A percentile compares a stretch with the other conserved stretches of the same genome.
Evolutionary conservation across 306 rosid genomes (phyloP).

Genomic region (Cyamopsis tetragonoloba): DNA sequence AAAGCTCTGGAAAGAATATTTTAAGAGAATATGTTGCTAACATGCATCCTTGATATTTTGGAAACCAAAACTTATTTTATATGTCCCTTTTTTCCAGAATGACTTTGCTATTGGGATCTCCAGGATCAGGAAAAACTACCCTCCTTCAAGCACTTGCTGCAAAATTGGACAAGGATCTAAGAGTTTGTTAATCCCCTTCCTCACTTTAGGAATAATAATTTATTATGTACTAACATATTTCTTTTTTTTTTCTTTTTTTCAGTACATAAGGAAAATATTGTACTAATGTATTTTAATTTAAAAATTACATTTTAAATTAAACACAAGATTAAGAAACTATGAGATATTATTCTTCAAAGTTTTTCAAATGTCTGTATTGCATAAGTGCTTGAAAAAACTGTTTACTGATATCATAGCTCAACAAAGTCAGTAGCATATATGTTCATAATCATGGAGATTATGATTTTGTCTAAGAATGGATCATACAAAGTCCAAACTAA

Average conservation of each 20-base stretch:
- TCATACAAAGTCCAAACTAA: background rate
- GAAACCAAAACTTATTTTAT: background rate
- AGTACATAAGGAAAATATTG: no score
- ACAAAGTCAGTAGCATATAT: background rate
- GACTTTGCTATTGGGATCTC: slow-evolving; percentile 49
- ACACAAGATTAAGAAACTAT: no score
- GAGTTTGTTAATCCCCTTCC: slow-evolving; percentile 29
- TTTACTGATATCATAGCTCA: no score
- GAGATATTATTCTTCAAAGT: no score
- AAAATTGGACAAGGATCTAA: slow-evolving; percentile 38
- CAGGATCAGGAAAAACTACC: slow-evolving; percentile 49
- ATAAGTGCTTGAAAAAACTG: no score
- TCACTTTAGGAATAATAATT: background rate
- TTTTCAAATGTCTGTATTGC: no score
- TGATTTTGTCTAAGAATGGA: background rate
- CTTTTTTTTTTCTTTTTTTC: no score
- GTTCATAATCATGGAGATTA: background rate
- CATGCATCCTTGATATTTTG: background rate
- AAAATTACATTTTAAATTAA: no score
- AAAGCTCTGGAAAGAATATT: no score
- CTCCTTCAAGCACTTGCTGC: slow-evolving; percentile 43
- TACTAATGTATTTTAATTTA: no score
- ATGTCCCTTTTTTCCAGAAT: slow-evolving; percentile 29
- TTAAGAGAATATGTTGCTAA: no score
- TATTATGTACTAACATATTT: no score